Evolutionary conservation across 176 grass and related monocot species (phyloP).

Genomic region (Luzula sylvatica): DNA sequence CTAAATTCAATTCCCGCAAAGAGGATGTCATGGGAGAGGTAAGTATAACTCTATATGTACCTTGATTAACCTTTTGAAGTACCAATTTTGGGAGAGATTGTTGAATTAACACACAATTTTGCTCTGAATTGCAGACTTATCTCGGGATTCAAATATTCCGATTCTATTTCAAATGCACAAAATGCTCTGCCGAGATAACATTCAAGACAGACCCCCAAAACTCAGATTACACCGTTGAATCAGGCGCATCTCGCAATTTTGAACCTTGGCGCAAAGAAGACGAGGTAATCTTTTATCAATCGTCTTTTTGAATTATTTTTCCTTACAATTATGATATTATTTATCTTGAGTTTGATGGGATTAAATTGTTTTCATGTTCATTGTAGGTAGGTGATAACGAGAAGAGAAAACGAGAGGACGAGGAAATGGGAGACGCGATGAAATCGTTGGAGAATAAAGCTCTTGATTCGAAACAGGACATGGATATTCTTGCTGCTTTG

Average conservation of each 20-base stretch:
- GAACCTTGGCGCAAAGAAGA: conserved; percentile 39
- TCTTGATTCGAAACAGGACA: conserved; percentile 35
- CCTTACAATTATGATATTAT: not conserved
- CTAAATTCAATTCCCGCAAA: conserved; percentile 42
- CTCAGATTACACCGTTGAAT: conserved; percentile 41
- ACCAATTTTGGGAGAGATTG: too few relatives aligned
- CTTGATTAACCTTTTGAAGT: too few relatives aligned
- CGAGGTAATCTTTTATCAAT: not conserved
- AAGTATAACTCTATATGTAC: not conserved
- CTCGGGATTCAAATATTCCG: conserved; percentile 37
- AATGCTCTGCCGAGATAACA: conserved; percentile 35
- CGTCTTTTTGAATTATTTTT: not conserved
- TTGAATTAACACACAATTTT: not conserved
- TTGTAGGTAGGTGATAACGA: conserved; percentile 8
- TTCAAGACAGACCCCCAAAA: conserved; percentile 50
- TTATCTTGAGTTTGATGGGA: not conserved
- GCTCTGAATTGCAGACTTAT: conserved; percentile 25
- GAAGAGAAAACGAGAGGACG: conserved; percentile 34
- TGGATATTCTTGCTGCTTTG: conserved; percentile 46
- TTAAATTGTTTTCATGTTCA: conserved; percentile 1
- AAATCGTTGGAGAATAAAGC: conserved; percentile 44
- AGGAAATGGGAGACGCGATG: conserved; percentile 57
- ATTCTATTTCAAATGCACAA: conserved; percentile 50
- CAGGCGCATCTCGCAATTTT: conserved; percentile 38
- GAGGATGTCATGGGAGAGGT: conserved; percentile 46